These are phyloP conservation scores for Trametes pubescens DNA, from an alignment of 1,284 basidiomycete genomes.

Conservation along the genomic window DNA sequence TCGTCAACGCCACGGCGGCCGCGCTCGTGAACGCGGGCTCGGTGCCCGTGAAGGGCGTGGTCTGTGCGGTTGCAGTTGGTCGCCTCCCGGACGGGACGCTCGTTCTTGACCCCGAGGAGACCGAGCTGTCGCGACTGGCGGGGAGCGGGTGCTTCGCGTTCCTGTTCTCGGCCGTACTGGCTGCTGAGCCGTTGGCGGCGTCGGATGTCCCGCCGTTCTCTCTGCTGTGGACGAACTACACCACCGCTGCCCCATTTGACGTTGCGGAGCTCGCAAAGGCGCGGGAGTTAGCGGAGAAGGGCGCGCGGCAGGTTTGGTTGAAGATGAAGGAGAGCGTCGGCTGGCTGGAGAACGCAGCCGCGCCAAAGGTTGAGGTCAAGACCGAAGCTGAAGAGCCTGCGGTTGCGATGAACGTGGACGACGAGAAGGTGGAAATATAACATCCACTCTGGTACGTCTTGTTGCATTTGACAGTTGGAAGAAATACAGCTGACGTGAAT, in stretches of 20 bases:
- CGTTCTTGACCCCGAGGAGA: conserved; percentile 62
- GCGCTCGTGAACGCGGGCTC: conserved; percentile 74
- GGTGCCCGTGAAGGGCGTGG: conserved; percentile 72
- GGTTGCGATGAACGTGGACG: conserved; percentile 26
- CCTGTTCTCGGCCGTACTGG: conserved; percentile 55
- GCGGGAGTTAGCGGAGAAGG: conserved; percentile 53
- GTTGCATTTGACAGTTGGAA: neutral
- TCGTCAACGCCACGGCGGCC: conserved; percentile 73
- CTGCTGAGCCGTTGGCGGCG: conserved; percentile 25
- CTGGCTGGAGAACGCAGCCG: conserved; percentile 17
- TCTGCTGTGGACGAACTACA: conserved; percentile 67
- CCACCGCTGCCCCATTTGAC: conserved; percentile 46
- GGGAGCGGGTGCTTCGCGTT: conserved; percentile 73
- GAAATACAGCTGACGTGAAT: too few species aligned
- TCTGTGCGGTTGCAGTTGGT: conserved; percentile 70
- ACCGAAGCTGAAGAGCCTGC: neutral
- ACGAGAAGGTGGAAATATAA: conserved; percentile 30
- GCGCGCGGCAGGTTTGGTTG: conserved; percentile 55
- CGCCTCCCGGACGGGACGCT: conserved; percentile 42
- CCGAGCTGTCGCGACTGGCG: conserved; percentile 49
- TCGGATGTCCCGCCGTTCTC: conserved; percentile 39
- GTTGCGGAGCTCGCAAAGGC: conserved; percentile 53
- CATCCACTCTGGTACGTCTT: neutral
- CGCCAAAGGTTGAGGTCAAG: conserved; percentile 9
- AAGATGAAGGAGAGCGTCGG: conserved; percentile 54